phyloP scores from a whole-genome alignment of 495 filamentous ascomycete species.

The Poronia punctata region DNA sequence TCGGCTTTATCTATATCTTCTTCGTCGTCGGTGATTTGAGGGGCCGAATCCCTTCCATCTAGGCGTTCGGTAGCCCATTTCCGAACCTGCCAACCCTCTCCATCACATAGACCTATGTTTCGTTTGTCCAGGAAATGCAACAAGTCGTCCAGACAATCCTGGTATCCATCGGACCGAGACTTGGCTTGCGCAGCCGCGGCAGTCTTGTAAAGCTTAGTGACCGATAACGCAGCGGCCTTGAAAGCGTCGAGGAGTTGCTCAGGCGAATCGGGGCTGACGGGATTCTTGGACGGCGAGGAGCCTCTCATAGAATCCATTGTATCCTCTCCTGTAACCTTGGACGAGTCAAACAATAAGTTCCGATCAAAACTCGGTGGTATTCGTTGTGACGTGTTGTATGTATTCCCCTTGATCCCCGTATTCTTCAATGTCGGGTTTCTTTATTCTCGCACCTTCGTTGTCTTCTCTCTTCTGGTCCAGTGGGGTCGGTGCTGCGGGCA shows the following conservation, averaged over 20 bases:
- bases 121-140: constrained; percentile 75
- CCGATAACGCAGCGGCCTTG: constrained; percentile 84
- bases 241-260: constrained; percentile 84
- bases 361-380: neutral
- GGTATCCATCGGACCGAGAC: constrained; percentile 73
- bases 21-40: constrained; percentile 57
- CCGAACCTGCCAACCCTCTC: constrained; percentile 73
- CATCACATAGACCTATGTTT: constrained; percentile 66
- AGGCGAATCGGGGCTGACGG: constrained; percentile 45
- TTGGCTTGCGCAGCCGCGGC: constrained; percentile 70
- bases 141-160: constrained; percentile 89
- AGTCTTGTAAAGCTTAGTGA: constrained; percentile 93
- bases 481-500: constrained; percentile 19
- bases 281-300: constrained; percentile 20
- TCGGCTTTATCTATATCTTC: constrained; percentile 59
- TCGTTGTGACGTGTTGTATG: neutral
- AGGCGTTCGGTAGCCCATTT: constrained; percentile 78
- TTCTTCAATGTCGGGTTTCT: constrained; percentile 5
- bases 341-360: constrained; percentile 1
- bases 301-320: constrained; percentile 26
- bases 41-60: constrained; percentile 48
- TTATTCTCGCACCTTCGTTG: constrained; percentile 11
- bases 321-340: neutral
- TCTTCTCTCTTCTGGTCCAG: constrained; percentile 17
- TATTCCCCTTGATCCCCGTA: too few relatives aligned